phyloP scores from a whole-genome alignment of 176 grass and related monocot genomes.

The Eragrostis curvula region DNA sequence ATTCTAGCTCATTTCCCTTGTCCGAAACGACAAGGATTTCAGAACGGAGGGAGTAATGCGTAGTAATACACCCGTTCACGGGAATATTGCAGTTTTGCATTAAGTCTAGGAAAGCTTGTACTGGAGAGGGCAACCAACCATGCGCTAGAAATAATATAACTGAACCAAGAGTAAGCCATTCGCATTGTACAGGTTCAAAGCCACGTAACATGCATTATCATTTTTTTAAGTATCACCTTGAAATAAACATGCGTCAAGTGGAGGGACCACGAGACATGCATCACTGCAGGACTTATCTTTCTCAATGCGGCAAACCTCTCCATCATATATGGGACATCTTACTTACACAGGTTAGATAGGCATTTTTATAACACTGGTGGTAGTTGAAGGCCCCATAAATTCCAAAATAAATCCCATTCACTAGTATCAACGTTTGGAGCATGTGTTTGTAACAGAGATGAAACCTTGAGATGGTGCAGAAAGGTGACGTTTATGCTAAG shows the following conservation, averaged over 20 bases:
- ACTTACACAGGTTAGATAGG: constrained; percentile 24
- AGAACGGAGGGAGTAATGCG: too few relatives aligned
- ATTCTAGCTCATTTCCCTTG: too few relatives aligned
- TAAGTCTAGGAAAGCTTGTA: neutral
- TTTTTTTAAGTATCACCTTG: constrained; percentile 9
- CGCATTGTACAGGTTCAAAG: neutral
- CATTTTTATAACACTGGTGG: constrained; percentile 19
- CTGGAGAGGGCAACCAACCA: neutral
- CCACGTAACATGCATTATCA: neutral
- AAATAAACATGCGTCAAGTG: neutral
- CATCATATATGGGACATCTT: constrained; percentile 29
- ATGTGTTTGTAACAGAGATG: constrained; percentile 4
- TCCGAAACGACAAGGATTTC: too few relatives aligned
- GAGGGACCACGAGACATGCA: neutral
- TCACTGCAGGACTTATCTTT: neutral
- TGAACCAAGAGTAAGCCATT: constrained; percentile 20
- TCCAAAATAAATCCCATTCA: neutral
- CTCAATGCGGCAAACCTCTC: constrained; percentile 17
- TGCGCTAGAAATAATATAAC: constrained; percentile 18
- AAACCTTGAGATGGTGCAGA: constrained; percentile 5
- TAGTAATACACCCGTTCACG: neutral
- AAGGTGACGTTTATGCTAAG: constrained; percentile 1
- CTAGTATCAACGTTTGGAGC: neutral
- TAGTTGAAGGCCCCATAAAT: constrained; percentile 19
- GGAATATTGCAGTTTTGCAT: neutral